These are phyloP conservation scores for Lactifluus echinatus DNA, from an alignment of 768 basidiomycete species.

Conservation along the genomic window DNA sequence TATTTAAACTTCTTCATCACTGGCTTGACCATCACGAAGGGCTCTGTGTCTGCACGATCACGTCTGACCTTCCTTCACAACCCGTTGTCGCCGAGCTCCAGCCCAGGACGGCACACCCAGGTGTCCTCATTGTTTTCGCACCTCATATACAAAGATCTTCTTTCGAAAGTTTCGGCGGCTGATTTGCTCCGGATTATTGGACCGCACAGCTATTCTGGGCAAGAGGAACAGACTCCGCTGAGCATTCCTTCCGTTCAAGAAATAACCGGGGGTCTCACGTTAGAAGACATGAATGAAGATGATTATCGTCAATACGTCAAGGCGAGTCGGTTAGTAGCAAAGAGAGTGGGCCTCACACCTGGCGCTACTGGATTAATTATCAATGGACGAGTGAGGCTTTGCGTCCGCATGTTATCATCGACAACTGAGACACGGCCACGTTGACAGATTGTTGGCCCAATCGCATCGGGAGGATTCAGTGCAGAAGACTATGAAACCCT, in stretches of 20 bases:
- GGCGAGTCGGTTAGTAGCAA: conserved; percentile 39
- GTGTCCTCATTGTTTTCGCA: conserved; percentile 43
- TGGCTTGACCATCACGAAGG: conserved; percentile 23
- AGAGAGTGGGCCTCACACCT: conserved; percentile 48
- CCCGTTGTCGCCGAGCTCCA: conserved; percentile 30
- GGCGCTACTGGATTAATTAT: conserved; percentile 59
- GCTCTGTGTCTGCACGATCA: conserved; percentile 35
- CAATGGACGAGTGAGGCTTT: conserved; percentile 70
- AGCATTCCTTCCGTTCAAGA: conserved; percentile 27
- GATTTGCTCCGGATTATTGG: conserved; percentile 36
- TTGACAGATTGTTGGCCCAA: conserved; percentile 66
- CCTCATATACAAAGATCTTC: conserved; percentile 34
- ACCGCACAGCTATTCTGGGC: conserved; percentile 18
- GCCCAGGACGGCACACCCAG: conserved; percentile 21
- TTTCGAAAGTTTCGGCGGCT: conserved; percentile 34
- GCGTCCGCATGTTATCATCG: neutral
- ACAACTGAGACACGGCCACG: neutral
- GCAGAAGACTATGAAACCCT: conserved; percentile 67
- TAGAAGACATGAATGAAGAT: conserved; percentile 28
- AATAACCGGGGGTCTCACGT: conserved; percentile 30
- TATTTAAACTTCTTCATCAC: conserved; percentile 2
- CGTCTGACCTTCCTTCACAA: conserved; percentile 78
- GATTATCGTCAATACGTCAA: conserved; percentile 38
- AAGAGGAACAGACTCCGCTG: conserved; percentile 34
- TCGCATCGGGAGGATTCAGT: conserved; percentile 49